phyloP scores from a whole-genome alignment of 345 rosid species.

The Sisymbrium altissimum region DNA sequence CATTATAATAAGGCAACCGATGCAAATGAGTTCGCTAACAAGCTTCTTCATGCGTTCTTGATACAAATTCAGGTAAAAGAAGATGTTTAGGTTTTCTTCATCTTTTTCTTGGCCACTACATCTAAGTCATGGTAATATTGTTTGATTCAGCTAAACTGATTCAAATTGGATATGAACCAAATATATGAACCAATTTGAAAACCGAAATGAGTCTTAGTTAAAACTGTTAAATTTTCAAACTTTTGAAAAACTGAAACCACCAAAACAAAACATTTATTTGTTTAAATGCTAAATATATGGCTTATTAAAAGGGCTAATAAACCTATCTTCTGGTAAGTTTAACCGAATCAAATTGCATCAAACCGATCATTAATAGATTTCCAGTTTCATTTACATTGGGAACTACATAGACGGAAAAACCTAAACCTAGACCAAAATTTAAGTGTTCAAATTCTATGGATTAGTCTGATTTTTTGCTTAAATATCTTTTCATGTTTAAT shows the following conservation, averaged over 20 bases:
- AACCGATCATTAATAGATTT: neutral
- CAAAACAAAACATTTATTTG: neutral
- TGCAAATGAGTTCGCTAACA: conserved; percentile 7
- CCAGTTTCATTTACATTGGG: neutral
- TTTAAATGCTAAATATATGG: neutral
- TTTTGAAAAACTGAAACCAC: too few species aligned
- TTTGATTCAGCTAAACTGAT: too few species aligned
- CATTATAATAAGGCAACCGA: neutral
- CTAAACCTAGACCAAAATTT: neutral
- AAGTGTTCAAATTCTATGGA: neutral
- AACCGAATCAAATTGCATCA: neutral
- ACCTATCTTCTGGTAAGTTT: neutral
- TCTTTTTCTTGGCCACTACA: neutral
- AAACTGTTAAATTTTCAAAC: too few species aligned
- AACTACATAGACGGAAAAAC: neutral
- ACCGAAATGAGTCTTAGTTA: too few species aligned
- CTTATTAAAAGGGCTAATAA: too few species aligned
- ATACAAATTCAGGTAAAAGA: conserved; percentile 12
- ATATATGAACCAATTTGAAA: too few species aligned
- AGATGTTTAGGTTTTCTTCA: neutral
- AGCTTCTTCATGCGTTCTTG: conserved; percentile 22
- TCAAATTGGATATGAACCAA: too few species aligned
- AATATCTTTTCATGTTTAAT: neutral
- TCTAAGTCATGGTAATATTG: too few species aligned
- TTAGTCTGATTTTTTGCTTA: neutral